Evolutionary conservation across 2,329 filamentous ascomycete genomes (phyloP).

Genomic region (Colletotrichum spaethianum): DNA sequence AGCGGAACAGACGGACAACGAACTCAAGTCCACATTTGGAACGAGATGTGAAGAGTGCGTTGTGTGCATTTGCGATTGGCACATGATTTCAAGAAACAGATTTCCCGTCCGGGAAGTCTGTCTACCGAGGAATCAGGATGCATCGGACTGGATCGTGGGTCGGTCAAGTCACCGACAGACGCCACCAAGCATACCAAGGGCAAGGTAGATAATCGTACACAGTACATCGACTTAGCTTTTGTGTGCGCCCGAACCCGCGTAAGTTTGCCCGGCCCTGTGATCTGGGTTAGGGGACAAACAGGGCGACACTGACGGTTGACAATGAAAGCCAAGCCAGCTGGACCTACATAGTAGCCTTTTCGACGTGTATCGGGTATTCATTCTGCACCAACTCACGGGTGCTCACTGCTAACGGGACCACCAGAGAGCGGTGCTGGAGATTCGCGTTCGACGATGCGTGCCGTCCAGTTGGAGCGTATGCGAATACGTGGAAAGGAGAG

Average conservation of each 20-base stretch:
- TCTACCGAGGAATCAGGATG: constrained; percentile 12
- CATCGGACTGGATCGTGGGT: not conserved
- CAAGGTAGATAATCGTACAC: constrained; percentile 16
- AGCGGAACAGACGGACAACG: not conserved
- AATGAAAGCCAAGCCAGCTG: constrained; percentile 7
- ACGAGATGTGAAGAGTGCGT: not conserved
- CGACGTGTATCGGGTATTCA: not conserved
- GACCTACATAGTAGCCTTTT: not conserved
- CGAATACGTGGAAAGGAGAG: constrained; percentile 11
- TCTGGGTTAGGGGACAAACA: constrained; percentile 29
- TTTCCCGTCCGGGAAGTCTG: not conserved
- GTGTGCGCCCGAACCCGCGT: not conserved
- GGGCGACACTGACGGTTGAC: constrained; percentile 22
- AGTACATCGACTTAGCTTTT: constrained; percentile 2
- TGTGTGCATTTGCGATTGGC: not conserved
- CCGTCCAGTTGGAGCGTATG: not conserved
- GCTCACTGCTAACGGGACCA: not conserved
- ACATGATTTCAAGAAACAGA: constrained; percentile 14
- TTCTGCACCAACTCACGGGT: not conserved
- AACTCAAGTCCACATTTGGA: not conserved
- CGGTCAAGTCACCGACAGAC: constrained; percentile 24
- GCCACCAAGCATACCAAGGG: not conserved
- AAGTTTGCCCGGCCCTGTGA: constrained; percentile 1
- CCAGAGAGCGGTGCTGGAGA: not conserved
- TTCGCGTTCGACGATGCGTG: not conserved